Evolutionary conservation across 305 asterid species (phyloP).

Genomic region (Fraxinus albicans): DNA sequence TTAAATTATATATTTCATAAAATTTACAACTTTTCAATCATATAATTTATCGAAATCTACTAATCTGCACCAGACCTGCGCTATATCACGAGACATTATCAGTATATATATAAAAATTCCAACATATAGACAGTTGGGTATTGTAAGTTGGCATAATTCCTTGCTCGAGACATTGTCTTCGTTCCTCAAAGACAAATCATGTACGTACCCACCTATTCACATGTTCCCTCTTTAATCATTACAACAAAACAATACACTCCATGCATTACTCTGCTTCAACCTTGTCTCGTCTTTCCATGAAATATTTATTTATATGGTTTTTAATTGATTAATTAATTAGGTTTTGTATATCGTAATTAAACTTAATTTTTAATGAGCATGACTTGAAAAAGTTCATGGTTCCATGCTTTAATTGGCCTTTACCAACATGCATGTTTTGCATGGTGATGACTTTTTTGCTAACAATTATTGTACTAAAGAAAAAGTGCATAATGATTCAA

Average conservation of each 20-base stretch:
- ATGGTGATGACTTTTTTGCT: neutral
- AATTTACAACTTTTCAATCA: neutral
- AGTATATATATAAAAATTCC: neutral
- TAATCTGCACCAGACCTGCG: neutral
- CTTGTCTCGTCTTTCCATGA: slow-evolving; percentile 24
- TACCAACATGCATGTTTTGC: neutral
- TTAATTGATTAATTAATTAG: neutral
- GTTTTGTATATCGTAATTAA: neutral
- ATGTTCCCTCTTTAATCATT: slow-evolving; percentile 63
- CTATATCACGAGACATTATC: slow-evolving; percentile 53
- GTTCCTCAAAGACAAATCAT: slow-evolving; percentile 50
- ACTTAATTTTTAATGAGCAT: neutral
- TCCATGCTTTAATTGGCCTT: neutral
- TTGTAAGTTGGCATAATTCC: slow-evolving; percentile 39
- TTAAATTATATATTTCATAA: too few species aligned
- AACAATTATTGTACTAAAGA: neutral
- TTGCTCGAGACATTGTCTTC: slow-evolving; percentile 43
- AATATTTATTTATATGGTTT: neutral
- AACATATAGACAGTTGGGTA: slow-evolving; percentile 4
- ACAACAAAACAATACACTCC: slow-evolving; percentile 48
- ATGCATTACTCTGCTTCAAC: slow-evolving; percentile 20
- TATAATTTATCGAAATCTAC: too few species aligned
- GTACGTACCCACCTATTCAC: slow-evolving; percentile 77
- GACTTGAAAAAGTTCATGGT: neutral
- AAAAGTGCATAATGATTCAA: neutral